Evolutionary conservation across 2,329 filamentous ascomycete species (phyloP).

Genomic region (Passalora sequoiae): DNA sequence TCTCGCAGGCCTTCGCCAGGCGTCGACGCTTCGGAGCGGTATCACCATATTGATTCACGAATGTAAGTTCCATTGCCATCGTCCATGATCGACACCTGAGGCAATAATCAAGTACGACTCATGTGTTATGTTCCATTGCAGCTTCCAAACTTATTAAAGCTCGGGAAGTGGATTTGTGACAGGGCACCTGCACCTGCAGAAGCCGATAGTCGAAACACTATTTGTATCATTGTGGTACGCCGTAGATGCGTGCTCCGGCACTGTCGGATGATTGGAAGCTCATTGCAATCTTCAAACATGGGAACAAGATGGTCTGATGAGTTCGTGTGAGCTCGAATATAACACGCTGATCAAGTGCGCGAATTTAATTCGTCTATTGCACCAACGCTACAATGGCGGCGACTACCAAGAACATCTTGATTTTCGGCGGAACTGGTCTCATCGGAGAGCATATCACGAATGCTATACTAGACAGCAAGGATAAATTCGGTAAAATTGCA

Average conservation of each 20-base stretch:
- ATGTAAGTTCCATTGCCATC: constrained; percentile 28
- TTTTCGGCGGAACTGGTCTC: constrained; percentile 51
- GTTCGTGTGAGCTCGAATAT: too few relatives aligned
- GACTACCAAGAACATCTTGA: constrained; percentile 41
- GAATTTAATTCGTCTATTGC: neutral
- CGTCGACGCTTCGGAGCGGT: constrained; percentile 29
- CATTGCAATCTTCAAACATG: too few relatives aligned
- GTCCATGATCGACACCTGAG: neutral
- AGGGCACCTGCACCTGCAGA: too few relatives aligned
- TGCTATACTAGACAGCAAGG: constrained; percentile 45
- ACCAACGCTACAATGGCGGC: constrained; percentile 12
- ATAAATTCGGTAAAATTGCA: constrained; percentile 47
- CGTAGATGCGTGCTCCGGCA: too few relatives aligned
- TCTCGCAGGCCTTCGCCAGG: constrained; percentile 32
- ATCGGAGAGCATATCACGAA: constrained; percentile 50
- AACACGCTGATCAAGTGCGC: too few relatives aligned
- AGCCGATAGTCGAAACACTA: too few relatives aligned
- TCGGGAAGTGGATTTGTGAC: too few relatives aligned
- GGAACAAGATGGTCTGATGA: neutral
- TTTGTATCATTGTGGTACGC: too few relatives aligned
- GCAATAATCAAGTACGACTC: too few relatives aligned
- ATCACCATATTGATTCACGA: constrained; percentile 33
- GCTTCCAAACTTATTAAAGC: too few relatives aligned
- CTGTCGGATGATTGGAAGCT: too few relatives aligned
- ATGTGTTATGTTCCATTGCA: too few relatives aligned